Base-by-base conservation (phyloP, 1,139 yeast species). In the Scheffersomyces insectosa region DNA sequence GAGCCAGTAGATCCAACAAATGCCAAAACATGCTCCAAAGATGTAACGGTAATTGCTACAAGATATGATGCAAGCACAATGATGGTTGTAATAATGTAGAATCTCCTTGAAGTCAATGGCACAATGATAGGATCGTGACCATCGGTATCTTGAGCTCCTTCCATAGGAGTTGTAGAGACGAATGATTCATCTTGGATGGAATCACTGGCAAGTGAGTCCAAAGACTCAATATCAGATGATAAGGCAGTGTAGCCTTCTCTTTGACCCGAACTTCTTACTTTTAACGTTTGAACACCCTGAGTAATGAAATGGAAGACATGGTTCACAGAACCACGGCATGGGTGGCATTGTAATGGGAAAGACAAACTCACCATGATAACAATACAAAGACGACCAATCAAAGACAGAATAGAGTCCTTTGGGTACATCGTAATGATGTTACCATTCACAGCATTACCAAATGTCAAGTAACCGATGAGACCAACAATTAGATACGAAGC, bases 1-100 rank as follows among this genome's bases (percentile, higher is more conserved):
- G 96, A 88, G 0, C 98, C 98, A 0, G 97, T 91, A 3, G 96
- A 85, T 2, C 98, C 98, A 5, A 91, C 97, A 65, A 91, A 82
- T 4, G 97, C 96, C 48, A 91, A 73, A 32, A 93, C 95, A 44
- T 82, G 83, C 40, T 90, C 97, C 52, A 91, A 76, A 0, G 96
- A 88, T 1, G 78, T 74, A 5, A 91, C 95, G 1, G 84, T 66
- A 32, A 86, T 73, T 0, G 98, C 96, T n/a, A 88, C 77, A 14
- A 81, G 49, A 57, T 86, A 89, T 27, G 95, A 82, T 23, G 74
- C 61, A 0, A 78, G 39, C 27, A 91, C 78, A 33, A 91, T 84
- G 1, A 70, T 52, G 0, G 84, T 57, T 0, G 98, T 91, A 42
- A 90, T 79, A n/a, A 75, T 55, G 45, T 80, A 70, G 60, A 88